Conservation (phyloP, 2,329 filamentous ascomycete species). For the Penicillium italicum region DNA sequence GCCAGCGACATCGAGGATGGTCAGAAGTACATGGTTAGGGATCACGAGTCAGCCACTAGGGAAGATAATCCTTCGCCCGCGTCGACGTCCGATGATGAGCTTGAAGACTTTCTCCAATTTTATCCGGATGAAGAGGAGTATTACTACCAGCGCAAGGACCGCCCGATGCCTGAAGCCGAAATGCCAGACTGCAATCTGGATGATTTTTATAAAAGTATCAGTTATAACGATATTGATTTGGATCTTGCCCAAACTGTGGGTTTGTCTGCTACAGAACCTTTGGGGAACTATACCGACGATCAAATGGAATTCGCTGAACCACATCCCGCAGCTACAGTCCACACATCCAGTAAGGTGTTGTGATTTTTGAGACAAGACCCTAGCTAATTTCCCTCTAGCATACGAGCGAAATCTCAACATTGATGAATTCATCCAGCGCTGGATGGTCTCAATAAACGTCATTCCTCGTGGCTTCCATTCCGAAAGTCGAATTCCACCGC, state of each 20-base stretch:
- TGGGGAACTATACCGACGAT: conserved; percentile 15
- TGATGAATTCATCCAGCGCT: conserved; percentile 43
- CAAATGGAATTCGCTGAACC: conserved; percentile 16
- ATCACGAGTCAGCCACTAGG: conserved; percentile 23
- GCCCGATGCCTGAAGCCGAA: conserved; percentile 7
- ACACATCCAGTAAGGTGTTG: conserved; percentile 30
- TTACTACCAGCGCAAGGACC: conserved; percentile 14
- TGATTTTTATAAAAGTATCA: conserved; percentile 28
- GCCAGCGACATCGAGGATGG: conserved; percentile 16
- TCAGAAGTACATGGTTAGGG: conserved; percentile 23
- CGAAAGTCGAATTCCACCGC: conserved; percentile 17
- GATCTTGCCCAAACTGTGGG: conserved; percentile 6
- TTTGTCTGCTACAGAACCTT: not conserved
- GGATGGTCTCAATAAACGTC: conserved; percentile 32
- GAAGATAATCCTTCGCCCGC: conserved; percentile 15
- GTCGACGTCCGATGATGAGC: conserved; percentile 24
- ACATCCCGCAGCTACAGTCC: conserved; percentile 25
- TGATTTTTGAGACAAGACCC: not conserved
- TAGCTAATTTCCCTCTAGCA: conserved; percentile 20
- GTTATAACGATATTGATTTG: conserved; percentile 17
- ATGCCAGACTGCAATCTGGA: conserved; percentile 28
- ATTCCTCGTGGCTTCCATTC: conserved; percentile 17
- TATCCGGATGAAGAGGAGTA: conserved; percentile 30
- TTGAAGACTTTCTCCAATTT: conserved; percentile 34
- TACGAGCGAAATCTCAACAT: conserved; percentile 42